These are phyloP conservation scores for Verticillium zaregamsianum DNA, from an alignment of 2,329 filamentous ascomycete genomes.

Conservation along the genomic window DNA sequence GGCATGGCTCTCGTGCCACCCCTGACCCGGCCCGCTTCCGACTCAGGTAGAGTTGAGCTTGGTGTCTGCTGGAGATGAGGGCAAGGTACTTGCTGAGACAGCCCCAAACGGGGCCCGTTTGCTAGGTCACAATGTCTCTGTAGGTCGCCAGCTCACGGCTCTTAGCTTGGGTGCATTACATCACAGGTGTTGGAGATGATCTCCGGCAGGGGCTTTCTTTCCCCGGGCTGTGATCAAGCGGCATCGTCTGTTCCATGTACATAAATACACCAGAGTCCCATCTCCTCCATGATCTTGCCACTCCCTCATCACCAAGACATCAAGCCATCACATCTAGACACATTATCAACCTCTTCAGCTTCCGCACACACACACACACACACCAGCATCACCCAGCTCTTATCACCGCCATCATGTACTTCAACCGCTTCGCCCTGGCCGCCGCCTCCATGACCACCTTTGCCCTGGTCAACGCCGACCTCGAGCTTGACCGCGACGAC, in stretches of 20 bases:
- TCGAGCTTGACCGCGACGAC: slow-evolving; percentile 13
- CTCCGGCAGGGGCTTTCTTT: background rate
- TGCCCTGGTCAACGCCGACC: slow-evolving; percentile 10
- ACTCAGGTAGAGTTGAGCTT: background rate
- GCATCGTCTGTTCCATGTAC: background rate
- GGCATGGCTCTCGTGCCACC: background rate
- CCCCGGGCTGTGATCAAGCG: background rate
- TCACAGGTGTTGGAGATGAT: background rate
- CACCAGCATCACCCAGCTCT: background rate
- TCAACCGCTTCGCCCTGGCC: slow-evolving; percentile 9
- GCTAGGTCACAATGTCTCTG: background rate
- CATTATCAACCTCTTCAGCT: background rate
- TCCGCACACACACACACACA: background rate
- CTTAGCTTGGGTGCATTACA: slow-evolving; percentile 1
- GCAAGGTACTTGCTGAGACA: background rate
- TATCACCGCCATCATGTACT: slow-evolving; percentile 10
- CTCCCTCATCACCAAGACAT: background rate
- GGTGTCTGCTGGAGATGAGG: background rate
- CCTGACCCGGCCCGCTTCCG: background rate
- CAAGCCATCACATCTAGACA: background rate
- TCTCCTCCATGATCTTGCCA: background rate
- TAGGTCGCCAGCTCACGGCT: background rate
- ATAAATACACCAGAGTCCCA: slow-evolving; percentile 1
- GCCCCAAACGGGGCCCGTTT: background rate
- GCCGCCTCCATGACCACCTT: slow-evolving; percentile 7